Evolutionary conservation across 1,284 basidiomycete genomes (phyloP), one percentile per base, ranked within the genome.

Genomic region (Trichosporon inkin): DNA sequence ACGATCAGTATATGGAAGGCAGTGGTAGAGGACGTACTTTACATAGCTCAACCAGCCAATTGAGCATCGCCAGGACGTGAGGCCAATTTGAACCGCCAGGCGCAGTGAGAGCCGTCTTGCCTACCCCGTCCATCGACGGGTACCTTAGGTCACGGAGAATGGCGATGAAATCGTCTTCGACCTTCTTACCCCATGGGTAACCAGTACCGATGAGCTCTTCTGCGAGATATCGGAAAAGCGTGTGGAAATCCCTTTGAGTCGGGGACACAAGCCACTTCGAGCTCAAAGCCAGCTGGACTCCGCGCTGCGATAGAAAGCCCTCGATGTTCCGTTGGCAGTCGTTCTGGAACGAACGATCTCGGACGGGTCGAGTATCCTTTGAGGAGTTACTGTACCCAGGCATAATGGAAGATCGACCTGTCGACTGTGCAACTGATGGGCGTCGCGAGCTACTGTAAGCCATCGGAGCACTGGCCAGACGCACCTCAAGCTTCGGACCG

Each of bases 51-150:
- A 88, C 87, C 14, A 95, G 79, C 92, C 92, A 95, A 74, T 91
- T 88, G 51, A 95, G 72, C 71, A 90, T 88, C 19, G 88, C 91
- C 16, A 93, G 79, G 16, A 93, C 74, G 14, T 83, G 79, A 0
- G 89, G 89, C 92, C 91, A 94, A 16, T 87, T 86, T 79, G 88
- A 86, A 61, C 86, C 88, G 0, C 89, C 90, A 0, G 90, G 88
- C 1, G 90, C 87, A 3, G 85, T 85, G n/a, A 95, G 77, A 82
- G 88, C 89, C 62, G 89, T 92, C 55, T 85, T 84, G 66, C 90
- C 88, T 7, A 93, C 82, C 56, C 84, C 81, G 54, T 86, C 82
- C 7, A 85, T 81, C 60, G 84, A 88, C 0, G 91, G 90, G 74
- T 94, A 95, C 63, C 82, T 82, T 55, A 91, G 76, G 8, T 86